These are phyloP conservation scores for Coemansia sp. DNA, from an alignment of 192 early-diverging fungal species.

Conservation along the genomic window DNA sequence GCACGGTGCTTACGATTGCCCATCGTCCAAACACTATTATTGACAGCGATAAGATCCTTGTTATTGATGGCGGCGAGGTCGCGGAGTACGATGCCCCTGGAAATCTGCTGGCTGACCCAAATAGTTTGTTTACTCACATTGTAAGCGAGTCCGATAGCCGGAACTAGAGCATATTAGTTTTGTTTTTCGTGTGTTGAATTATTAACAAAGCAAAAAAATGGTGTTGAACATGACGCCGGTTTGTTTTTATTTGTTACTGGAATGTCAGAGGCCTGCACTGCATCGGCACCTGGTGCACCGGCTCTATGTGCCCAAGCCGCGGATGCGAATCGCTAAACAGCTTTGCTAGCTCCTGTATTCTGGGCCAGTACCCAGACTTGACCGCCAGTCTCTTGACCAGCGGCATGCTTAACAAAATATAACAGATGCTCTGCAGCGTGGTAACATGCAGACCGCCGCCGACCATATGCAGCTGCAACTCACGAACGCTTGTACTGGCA, in stretches of 20 bases:
- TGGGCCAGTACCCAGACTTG: slow-evolving; percentile 24
- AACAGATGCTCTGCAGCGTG: slow-evolving; percentile 39
- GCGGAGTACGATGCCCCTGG: slow-evolving; percentile 62
- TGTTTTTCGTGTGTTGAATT: background rate
- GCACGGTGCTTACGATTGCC: slow-evolving; percentile 71
- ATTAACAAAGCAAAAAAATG: background rate
- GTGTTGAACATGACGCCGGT: no score
- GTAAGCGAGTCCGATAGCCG: background rate
- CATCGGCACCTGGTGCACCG: no score
- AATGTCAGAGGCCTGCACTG: no score
- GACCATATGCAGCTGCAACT: slow-evolving; percentile 41
- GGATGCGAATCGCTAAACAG: slow-evolving; percentile 2
- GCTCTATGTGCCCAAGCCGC: background rate
- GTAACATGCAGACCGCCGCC: slow-evolving; percentile 13
- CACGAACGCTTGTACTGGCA: slow-evolving; percentile 18
- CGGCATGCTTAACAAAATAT: slow-evolving; percentile 31
- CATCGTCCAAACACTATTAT: slow-evolving; percentile 50
- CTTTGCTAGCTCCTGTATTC: slow-evolving; percentile 8
- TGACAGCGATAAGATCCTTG: slow-evolving; percentile 53
- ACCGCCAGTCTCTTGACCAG: slow-evolving; percentile 14
- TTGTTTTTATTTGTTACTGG: no score
- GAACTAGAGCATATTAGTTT: no score
- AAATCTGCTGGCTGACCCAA: slow-evolving; percentile 34
- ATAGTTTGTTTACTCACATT: background rate
- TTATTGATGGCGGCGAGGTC: slow-evolving; percentile 60